These are phyloP conservation scores for Dactylonectria macrodidyma DNA, from an alignment of 2,329 filamentous ascomycete genomes.

Conservation along the genomic window DNA sequence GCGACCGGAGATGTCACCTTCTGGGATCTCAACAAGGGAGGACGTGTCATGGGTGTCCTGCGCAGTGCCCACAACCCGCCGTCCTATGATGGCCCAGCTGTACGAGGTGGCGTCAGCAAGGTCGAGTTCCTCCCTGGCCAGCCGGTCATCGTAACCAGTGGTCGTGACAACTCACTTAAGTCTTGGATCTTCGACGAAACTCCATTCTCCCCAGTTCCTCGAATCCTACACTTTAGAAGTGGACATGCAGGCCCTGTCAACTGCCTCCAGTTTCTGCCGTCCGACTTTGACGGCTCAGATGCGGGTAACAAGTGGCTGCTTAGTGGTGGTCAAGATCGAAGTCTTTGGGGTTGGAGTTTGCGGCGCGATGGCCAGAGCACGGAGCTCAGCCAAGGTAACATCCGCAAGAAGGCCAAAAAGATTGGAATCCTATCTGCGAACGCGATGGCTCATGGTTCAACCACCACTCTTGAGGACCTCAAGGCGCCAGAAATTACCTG, in stretches of 20 bases:
- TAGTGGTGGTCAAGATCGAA: slow-evolving; percentile 90
- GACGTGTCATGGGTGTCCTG: slow-evolving; percentile 87
- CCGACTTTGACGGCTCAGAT: slow-evolving; percentile 91
- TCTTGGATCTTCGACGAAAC: slow-evolving; percentile 97
- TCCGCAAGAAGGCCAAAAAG: slow-evolving; percentile 92
- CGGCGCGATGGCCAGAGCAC: slow-evolving; percentile 94
- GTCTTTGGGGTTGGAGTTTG: slow-evolving; percentile 96
- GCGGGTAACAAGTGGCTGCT: slow-evolving; percentile 93
- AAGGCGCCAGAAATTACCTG: slow-evolving; percentile 94
- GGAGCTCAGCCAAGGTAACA: slow-evolving; percentile 91
- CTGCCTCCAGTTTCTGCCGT: slow-evolving; percentile 86
- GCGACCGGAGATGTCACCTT: slow-evolving; percentile 91
- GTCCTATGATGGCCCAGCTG: slow-evolving; percentile 64
- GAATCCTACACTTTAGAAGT: slow-evolving; percentile 87
- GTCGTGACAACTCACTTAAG: slow-evolving; percentile 92
- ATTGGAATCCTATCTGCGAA: slow-evolving; percentile 77
- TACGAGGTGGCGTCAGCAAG: slow-evolving; percentile 85
- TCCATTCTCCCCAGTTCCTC: slow-evolving; percentile 88
- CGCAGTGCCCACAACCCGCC: slow-evolving; percentile 90
- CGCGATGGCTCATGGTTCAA: slow-evolving; percentile 71
- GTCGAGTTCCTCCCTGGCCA: slow-evolving; percentile 92
- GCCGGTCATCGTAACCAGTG: slow-evolving; percentile 90
- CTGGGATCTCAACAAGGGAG: slow-evolving; percentile 94
- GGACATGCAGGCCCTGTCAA: slow-evolving; percentile 92
- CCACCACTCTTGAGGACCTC: slow-evolving; percentile 78